These are phyloP conservation scores for Ophiorrhiza pumila DNA, from an alignment of 257 asterid genomes.

Conservation along the genomic window DNA sequence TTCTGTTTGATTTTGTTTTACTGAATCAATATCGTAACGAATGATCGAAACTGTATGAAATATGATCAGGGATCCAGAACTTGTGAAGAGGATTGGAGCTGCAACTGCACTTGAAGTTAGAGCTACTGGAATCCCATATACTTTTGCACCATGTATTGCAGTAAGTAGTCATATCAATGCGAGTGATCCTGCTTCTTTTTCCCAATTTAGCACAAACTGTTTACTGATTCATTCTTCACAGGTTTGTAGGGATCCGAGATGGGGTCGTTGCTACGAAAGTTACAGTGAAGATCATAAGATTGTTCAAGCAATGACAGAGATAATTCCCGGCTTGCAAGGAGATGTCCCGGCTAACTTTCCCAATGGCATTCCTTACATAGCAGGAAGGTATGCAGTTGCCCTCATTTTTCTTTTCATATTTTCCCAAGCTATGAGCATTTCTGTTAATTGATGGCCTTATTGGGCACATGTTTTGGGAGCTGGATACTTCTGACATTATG, in stretches of 20 bases:
- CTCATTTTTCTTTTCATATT: not conserved
- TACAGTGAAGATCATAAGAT: slow-evolving; percentile 39
- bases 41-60: not conserved
- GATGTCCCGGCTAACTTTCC: slow-evolving; percentile 8
- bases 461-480: not conserved
- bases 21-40: not conserved
- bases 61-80: slow-evolving; percentile 28
- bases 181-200: not conserved
- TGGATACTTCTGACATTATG: not conserved
- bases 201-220: not conserved
- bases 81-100: slow-evolving; percentile 40
- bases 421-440: not conserved
- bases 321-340: slow-evolving; percentile 22
- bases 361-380: slow-evolving; percentile 3
- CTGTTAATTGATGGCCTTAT: not conserved
- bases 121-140: slow-evolving; percentile 37
- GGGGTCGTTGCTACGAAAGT: slow-evolving; percentile 45
- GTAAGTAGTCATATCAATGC: slow-evolving; percentile 18
- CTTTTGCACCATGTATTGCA: slow-evolving; percentile 42
- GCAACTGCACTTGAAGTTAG: slow-evolving; percentile 45
- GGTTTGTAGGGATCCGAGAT: slow-evolving; percentile 46
- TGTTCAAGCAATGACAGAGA: slow-evolving; percentile 33
- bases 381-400: not conserved
- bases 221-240: not conserved
- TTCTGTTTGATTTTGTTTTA: not conserved